Conservation (phyloP, 495 filamentous ascomycete species). For the Neohortaea acidophila region DNA sequence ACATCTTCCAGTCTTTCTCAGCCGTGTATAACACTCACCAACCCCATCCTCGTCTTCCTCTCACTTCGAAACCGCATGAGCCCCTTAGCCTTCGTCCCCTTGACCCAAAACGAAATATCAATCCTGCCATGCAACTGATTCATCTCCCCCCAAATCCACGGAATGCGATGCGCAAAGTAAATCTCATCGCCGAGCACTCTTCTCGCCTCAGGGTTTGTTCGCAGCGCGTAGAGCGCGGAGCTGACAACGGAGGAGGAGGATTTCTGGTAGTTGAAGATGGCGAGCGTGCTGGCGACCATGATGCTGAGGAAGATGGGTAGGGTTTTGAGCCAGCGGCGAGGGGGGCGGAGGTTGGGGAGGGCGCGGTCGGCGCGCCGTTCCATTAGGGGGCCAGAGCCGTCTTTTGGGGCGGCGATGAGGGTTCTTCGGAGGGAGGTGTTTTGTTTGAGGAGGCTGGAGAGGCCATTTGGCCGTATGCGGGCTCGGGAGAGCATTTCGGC, state of each 20-base stretch:
- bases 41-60: conserved; percentile 56
- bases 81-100: conserved; percentile 56
- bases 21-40: conserved; percentile 33
- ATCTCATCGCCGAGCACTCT: conserved; percentile 78
- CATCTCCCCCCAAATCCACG: conserved; percentile 86
- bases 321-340: conserved; percentile 35
- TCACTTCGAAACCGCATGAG: conserved; percentile 69
- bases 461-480: conserved; percentile 7
- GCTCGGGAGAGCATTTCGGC: conserved; percentile 15
- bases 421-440: conserved; percentile 12
- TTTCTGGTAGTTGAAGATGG: conserved; percentile 98
- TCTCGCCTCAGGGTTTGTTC: conserved; percentile 59
- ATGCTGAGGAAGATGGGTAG: conserved; percentile 43
- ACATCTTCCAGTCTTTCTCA: conserved; percentile 55
- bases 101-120: conserved; percentile 74
- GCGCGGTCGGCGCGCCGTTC: conserved; percentile 67
- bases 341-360: conserved; percentile 37
- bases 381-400: conserved; percentile 50
- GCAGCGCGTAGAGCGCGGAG: conserved; percentile 77
- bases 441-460: conserved; percentile 5
- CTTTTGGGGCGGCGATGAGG: conserved; percentile 22
- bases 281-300: conserved; percentile 51
- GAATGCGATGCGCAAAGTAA: conserved; percentile 73
- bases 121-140: conserved; percentile 89
- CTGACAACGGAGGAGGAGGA: conserved; percentile 64